Evolutionary conservation across 2,329 filamentous ascomycete genomes (phyloP), one percentile per base, ranked within the genome.

Genomic region (Cordyceps javanica): DNA sequence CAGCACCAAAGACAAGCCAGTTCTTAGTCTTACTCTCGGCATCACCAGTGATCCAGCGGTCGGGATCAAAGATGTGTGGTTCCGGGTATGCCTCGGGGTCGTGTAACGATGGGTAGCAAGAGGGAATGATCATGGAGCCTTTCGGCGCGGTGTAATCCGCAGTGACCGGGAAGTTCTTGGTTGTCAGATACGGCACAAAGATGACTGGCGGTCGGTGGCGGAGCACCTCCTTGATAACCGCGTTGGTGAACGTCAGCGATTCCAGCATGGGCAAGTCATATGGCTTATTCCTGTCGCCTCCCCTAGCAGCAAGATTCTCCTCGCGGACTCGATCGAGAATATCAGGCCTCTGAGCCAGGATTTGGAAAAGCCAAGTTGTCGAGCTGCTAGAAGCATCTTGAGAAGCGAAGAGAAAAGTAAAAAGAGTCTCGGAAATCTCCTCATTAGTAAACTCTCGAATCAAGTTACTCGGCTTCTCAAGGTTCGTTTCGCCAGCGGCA

Each of bases 351-450:
- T 81, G 77, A 2, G 78, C 78, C 1, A 80, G 68, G 32, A 79
- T 68, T 59, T 81, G 78, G 65, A 81, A 81, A 0, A 81, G 62
- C 77, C 77, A 81, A 0, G 75, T 81, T 0, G 78, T 80, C 9
- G 79, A 72, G 57, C 78, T 81, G 65, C 77, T 80, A 0, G 76
- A 79, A 1, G 78, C 79, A 61, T 81, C 78, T 58, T 81, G 78
- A 0, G 78, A 79, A 0, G 79, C 78, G 49, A 81, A 81, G 13
- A 81, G 68, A 62, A 81, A 81, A 0, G 78, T 80, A 58, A 81
- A 81, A 26, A 81, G 66, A 0, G 78, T 81, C 60, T 79, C 69
- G 0, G 69, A 70, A 16, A 81, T 80, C 59, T 81, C 79, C 11
- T 73, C 68, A 23, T 80, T 66, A 2, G 75, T 75, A 60, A 81